Evolutionary conservation across 2,329 filamentous ascomycete species (phyloP).

Genomic region (Nemania sp.): DNA sequence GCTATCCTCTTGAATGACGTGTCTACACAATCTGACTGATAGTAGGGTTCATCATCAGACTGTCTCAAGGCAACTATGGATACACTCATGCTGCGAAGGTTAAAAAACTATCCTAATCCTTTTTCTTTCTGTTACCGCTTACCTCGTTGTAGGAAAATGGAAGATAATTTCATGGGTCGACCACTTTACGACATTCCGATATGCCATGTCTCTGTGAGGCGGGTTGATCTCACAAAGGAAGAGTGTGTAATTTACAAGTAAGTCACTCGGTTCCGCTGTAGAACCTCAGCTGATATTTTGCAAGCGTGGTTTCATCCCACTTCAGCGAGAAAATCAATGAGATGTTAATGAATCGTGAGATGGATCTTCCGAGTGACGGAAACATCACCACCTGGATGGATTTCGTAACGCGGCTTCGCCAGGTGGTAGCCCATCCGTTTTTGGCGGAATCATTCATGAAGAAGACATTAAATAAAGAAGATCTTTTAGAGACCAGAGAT

Average conservation of each 20-base stretch:
- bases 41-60: not conserved
- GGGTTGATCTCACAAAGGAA: slow-evolving; percentile 12
- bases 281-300: not conserved
- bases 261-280: not conserved
- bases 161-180: slow-evolving; percentile 14
- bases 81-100: slow-evolving; percentile 16
- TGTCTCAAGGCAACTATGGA: not conserved
- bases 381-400: not conserved
- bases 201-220: not conserved
- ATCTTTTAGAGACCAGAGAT: not conserved
- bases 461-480: not conserved
- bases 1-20: not conserved
- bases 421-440: slow-evolving; percentile 18
- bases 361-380: no score
- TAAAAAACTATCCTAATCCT: not conserved
- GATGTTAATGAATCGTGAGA: not conserved
- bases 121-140: not conserved
- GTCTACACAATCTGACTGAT: not conserved
- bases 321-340: slow-evolving; percentile 4
- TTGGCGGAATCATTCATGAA: slow-evolving; percentile 17
- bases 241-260: slow-evolving; percentile 24
- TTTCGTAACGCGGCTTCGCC: slow-evolving; percentile 13
- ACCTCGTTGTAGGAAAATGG: slow-evolving; percentile 11
- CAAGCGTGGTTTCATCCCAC: slow-evolving; percentile 10
- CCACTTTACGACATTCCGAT: slow-evolving; percentile 19